Conservation (phyloP, 306 rosid species). For the Lupinus albus region DNA sequence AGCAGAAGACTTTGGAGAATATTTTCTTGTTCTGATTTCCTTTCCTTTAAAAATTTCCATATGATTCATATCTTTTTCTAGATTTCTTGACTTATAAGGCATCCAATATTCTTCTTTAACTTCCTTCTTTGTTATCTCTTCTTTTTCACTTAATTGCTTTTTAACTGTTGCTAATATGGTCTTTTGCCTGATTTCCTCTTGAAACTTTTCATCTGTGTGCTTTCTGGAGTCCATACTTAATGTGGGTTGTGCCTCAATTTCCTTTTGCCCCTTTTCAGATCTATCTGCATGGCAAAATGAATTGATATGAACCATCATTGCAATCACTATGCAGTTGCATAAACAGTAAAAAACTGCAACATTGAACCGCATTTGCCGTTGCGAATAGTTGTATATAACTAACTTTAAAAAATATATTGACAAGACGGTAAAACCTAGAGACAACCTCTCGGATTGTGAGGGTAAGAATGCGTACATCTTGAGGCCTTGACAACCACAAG, state of each 20-base stretch:
- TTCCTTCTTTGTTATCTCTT: conserved; percentile 15
- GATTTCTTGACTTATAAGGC: conserved; percentile 17
- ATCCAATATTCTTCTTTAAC: conserved; percentile 20
- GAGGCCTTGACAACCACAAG: no score
- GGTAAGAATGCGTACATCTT: no score
- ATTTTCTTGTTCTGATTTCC: conserved; percentile 40
- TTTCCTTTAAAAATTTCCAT: conserved; percentile 18
- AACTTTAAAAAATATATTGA: no score
- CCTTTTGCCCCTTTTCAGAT: conserved; percentile 38
- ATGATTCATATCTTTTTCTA: conserved; percentile 27
- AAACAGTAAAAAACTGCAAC: no score
- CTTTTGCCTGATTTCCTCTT: conserved; percentile 30
- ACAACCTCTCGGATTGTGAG: no score
- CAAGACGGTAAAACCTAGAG: no score
- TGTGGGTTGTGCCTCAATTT: conserved; percentile 31
- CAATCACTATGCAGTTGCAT: no score
- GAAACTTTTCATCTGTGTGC: conserved; percentile 22
- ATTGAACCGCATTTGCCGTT: no score
- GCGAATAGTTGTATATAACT: no score
- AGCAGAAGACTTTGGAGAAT: not conserved
- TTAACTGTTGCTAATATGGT: conserved; percentile 3
- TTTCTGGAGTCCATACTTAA: not conserved
- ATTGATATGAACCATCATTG: no score
- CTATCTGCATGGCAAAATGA: not conserved
- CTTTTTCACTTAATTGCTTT: conserved; percentile 7